phyloP scores from a whole-genome alignment of 2,329 filamentous ascomycete genomes.

The Ophiostoma perfectum region DNA sequence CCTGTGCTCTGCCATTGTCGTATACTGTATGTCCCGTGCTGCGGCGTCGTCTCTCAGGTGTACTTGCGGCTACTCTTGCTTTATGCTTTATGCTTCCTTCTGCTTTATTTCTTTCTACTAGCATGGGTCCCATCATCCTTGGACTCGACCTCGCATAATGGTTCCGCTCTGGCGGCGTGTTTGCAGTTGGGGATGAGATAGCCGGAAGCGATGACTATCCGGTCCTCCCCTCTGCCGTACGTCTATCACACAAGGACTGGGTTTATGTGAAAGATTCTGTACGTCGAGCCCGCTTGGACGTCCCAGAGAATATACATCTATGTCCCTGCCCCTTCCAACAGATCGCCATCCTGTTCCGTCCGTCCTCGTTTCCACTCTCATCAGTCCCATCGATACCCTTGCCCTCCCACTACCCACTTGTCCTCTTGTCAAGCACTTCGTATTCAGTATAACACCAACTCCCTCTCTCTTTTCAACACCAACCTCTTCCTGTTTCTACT shows the following conservation, averaged over 20 bases:
- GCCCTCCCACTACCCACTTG: too few relatives aligned
- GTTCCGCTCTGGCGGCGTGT: conserved; percentile 7
- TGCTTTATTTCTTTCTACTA: not conserved
- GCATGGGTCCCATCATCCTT: not conserved
- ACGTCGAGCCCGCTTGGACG: not conserved
- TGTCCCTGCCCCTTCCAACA: not conserved
- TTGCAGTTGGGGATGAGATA: not conserved
- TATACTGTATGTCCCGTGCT: not conserved
- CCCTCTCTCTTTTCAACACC: not conserved
- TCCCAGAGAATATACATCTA: conserved; percentile 1
- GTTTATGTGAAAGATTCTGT: not conserved
- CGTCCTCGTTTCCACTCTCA: not conserved
- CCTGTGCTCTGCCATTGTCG: not conserved
- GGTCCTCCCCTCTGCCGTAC: not conserved
- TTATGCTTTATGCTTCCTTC: not conserved
- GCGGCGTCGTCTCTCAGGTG: not conserved
- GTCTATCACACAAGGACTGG: not conserved
- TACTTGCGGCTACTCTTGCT: not conserved
- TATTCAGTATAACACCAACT: not conserved
- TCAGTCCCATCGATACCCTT: not conserved
- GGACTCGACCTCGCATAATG: conserved; percentile 6
- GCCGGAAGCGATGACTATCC: not conserved
- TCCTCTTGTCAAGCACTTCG: too few relatives aligned
- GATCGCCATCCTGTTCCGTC: conserved; percentile 8
- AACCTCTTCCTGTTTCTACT: not conserved